Percentiles rank a stretch among this genome's conserved stretches.
These are phyloP conservation scores for Kandelia obovata DNA, from an alignment of 345 rosid genomes.

Conservation along the genomic window DNA sequence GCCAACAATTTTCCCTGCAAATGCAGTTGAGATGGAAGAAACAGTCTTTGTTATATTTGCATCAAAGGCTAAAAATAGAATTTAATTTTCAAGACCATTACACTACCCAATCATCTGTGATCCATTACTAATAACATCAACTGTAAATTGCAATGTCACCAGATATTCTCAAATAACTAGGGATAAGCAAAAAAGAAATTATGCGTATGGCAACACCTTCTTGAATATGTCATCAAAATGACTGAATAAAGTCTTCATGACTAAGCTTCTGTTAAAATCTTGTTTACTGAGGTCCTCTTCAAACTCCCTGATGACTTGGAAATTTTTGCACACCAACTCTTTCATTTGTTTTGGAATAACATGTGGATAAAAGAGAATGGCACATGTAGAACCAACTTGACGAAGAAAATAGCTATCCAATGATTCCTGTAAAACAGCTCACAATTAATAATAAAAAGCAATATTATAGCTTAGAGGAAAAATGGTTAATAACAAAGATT, in stretches of 20 bases:
- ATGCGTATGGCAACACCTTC: constrained; percentile 41
- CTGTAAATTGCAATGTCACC: background rate
- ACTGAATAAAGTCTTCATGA: constrained; percentile 42
- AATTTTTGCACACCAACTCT: constrained; percentile 46
- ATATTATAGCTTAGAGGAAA: constrained; percentile 12
- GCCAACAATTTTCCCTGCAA: constrained; percentile 63
- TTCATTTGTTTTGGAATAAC: constrained; percentile 48
- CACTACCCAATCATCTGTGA: no score
- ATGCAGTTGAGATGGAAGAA: background rate
- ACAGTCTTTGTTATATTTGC: background rate
- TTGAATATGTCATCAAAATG: constrained; percentile 44
- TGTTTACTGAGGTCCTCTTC: constrained; percentile 44
- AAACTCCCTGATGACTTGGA: constrained; percentile 56
- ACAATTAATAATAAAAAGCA: constrained; percentile 22
- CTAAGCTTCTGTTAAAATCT: constrained; percentile 43
- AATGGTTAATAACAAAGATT: constrained; percentile 11
- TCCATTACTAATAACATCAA: background rate
- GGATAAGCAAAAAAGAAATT: background rate
- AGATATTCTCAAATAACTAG: background rate
- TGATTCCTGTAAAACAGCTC: constrained; percentile 47
- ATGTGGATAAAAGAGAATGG: constrained; percentile 28
- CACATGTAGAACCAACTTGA: constrained; percentile 8
- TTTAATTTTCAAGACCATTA: background rate
- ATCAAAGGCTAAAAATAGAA: background rate
- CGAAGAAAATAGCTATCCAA: constrained; percentile 63